phyloP scores from a whole-genome alignment of 495 filamentous ascomycete species.

The Parathielavia hyrcaniae region DNA sequence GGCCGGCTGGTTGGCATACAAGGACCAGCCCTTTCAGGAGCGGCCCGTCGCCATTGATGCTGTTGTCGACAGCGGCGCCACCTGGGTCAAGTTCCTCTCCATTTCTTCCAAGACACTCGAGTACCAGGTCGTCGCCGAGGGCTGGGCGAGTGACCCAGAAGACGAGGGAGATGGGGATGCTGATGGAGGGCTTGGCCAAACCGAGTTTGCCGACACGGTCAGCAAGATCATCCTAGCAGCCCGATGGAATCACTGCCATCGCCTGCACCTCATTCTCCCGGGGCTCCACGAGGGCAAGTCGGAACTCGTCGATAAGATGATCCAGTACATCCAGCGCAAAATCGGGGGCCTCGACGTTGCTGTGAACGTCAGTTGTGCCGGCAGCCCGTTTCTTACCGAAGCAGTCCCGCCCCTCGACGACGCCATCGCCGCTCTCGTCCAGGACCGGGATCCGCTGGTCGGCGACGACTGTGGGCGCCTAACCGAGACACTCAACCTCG shows the following conservation, averaged over 20 bases:
- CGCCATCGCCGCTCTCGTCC: constrained; percentile 24
- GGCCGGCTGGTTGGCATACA: constrained; percentile 25
- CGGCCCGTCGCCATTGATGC: constrained; percentile 26
- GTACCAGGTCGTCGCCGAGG: constrained; percentile 30
- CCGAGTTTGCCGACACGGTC: constrained; percentile 28
- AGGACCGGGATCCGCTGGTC: constrained; percentile 21
- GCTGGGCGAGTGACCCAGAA: constrained; percentile 29
- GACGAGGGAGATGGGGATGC: constrained; percentile 9
- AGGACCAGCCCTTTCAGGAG: constrained; percentile 28
- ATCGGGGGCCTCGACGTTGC: constrained; percentile 21
- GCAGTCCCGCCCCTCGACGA: constrained; percentile 17
- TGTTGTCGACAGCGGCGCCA: constrained; percentile 31
- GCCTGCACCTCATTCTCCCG: constrained; percentile 26
- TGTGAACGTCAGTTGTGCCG: constrained; percentile 28
- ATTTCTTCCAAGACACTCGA: constrained; percentile 26
- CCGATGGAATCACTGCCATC: constrained; percentile 33
- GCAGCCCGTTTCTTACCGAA: constrained; percentile 22
- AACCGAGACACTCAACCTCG: constrained; percentile 36
- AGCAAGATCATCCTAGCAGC: constrained; percentile 28
- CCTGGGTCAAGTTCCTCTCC: constrained; percentile 33
- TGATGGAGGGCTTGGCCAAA: constrained; percentile 21
- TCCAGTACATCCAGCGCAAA: constrained; percentile 20
- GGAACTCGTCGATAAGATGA: constrained; percentile 24
- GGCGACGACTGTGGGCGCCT: constrained; percentile 27
- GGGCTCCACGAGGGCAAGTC: constrained; percentile 27